Percentiles rank a stretch among this genome's conserved stretches.
phyloP scores from a whole-genome alignment of 2,329 filamentous ascomycete species.

The Didymella glomerata region DNA sequence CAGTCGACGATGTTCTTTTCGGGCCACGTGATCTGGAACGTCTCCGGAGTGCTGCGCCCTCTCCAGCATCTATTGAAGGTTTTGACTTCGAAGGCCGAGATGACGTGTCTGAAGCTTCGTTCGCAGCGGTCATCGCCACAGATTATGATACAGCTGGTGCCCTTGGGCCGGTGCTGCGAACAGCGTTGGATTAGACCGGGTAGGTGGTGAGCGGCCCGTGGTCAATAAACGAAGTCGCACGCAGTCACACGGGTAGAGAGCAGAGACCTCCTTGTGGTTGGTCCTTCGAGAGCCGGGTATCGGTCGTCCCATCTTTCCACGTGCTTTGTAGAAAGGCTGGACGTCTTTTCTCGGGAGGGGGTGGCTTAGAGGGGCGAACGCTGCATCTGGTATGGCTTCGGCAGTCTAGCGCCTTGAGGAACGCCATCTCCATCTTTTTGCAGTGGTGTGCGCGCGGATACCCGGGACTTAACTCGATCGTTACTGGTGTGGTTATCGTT shows the following conservation, averaged over 20 bases:
- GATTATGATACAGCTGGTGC: slow-evolving; percentile 7
- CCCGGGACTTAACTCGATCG: slow-evolving; percentile 20
- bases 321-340: slow-evolving; percentile 21
- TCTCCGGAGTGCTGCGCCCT: slow-evolving; percentile 21
- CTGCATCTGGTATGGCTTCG: slow-evolving; percentile 16
- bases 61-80: slow-evolving; percentile 14
- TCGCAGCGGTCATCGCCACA: slow-evolving; percentile 19
- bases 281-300: slow-evolving; percentile 21
- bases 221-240: slow-evolving; percentile 22
- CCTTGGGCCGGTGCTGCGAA: slow-evolving; percentile 18
- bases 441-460: slow-evolving; percentile 16
- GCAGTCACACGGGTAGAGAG: slow-evolving; percentile 15
- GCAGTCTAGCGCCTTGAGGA: slow-evolving; percentile 20
- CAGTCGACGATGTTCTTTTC: slow-evolving; percentile 59
- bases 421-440: slow-evolving; percentile 16
- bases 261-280: slow-evolving; percentile 21
- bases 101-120: slow-evolving; percentile 15
- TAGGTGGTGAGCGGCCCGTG: slow-evolving; percentile 15
- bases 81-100: slow-evolving; percentile 18
- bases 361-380: slow-evolving; percentile 22
- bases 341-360: slow-evolving; percentile 19
- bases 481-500: slow-evolving; percentile 18
- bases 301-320: slow-evolving; percentile 23
- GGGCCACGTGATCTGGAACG: slow-evolving; percentile 20
- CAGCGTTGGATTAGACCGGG: slow-evolving; percentile 15